A percentile compares a stretch with the other conserved stretches of the same genome.
phyloP scores from a whole-genome alignment of 495 filamentous ascomycete genomes.

The Penicillium manginii region DNA sequence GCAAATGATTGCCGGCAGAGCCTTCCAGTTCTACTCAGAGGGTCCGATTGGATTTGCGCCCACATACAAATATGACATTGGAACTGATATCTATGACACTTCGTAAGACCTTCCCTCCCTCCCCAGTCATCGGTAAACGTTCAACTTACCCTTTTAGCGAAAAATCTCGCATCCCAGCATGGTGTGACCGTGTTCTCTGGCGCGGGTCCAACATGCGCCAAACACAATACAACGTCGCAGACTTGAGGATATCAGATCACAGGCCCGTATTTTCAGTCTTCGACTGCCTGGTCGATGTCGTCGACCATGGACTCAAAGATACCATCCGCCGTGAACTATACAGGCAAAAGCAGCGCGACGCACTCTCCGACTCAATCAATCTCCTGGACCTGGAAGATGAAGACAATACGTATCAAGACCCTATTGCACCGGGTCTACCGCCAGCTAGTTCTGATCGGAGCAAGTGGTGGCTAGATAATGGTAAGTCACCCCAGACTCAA shows the following conservation, averaged over 20 bases:
- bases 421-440: constrained; percentile 79
- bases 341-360: constrained; percentile 61
- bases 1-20: constrained; percentile 90
- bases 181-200: constrained; percentile 91
- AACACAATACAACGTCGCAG: constrained; percentile 74
- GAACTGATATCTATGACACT: constrained; percentile 85
- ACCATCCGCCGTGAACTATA: constrained; percentile 74
- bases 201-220: constrained; percentile 85
- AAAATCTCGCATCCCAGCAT: constrained; percentile 92
- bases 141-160: constrained; percentile 56
- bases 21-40: constrained; percentile 91
- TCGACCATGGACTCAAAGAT: constrained; percentile 75
- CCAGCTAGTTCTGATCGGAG: constrained; percentile 85
- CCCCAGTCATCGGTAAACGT: not conserved
- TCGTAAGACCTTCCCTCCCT: constrained; percentile 64
- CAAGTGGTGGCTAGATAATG: constrained; percentile 95
- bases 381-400: constrained; percentile 71
- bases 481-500: constrained; percentile 43
- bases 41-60: constrained; percentile 81
- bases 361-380: constrained; percentile 37
- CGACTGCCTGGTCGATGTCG: constrained; percentile 74
- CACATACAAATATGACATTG: constrained; percentile 94
- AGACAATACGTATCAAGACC: constrained; percentile 71
- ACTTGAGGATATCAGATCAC: constrained; percentile 89
- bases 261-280: constrained; percentile 91